Percentiles rank a stretch among this genome's conserved stretches.
These are phyloP conservation scores for Chaetomium olivaceum DNA, from an alignment of 2,329 filamentous ascomycete genomes.

Conservation along the genomic window DNA sequence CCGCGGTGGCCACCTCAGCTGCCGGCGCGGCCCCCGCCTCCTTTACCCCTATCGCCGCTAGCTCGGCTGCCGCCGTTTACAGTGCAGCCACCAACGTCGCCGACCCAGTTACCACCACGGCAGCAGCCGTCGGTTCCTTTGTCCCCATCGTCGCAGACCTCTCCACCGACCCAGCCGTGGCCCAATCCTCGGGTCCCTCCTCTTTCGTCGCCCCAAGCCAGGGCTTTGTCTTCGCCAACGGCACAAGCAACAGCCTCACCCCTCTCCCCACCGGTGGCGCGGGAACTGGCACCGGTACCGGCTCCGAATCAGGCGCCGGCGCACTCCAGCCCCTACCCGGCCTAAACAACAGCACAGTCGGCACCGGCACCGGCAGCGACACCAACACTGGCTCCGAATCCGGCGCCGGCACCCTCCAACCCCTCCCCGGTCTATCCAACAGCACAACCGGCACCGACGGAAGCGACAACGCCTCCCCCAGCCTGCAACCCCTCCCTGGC, in stretches of 20 bases:
- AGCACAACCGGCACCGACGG: neutral
- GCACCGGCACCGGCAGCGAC: too few species aligned
- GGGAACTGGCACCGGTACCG: neutral
- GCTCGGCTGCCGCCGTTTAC: neutral
- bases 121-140: constrained; percentile 16
- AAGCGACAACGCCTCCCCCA: neutral
- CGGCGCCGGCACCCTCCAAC: neutral
- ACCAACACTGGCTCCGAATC: neutral
- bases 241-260: neutral
- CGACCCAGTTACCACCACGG: neutral
- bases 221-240: constrained; percentile 18
- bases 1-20: constrained; percentile 4
- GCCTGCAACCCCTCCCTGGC: constrained; percentile 9
- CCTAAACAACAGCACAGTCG: constrained; percentile 2
- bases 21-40: neutral
- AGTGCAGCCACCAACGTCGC: neutral
- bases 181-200: neutral
- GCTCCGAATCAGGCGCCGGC: neutral
- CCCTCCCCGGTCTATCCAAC: too few species aligned
- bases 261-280: neutral
- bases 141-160: constrained; percentile 6
- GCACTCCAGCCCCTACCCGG: neutral
- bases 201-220: constrained; percentile 6
- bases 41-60: constrained; percentile 7
- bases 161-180: neutral